Evolutionary conservation across 2,329 filamentous ascomycete species (phyloP).

Genomic region (Pseudocercospora macadamiae): DNA sequence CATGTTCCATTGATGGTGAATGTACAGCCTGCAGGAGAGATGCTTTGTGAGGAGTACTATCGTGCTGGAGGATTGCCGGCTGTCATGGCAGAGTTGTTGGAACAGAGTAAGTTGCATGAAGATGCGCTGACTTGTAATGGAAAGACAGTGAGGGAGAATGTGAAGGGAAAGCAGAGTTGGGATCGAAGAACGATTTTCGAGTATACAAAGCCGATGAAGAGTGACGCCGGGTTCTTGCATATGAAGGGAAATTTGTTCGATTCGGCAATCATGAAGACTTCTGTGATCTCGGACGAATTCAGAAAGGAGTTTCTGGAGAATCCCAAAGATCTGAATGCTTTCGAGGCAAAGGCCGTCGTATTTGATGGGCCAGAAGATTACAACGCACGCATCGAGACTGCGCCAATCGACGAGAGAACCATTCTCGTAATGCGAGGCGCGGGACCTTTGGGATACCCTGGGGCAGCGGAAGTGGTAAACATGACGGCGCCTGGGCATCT

Average conservation of each 20-base stretch:
- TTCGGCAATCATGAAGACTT: conserved; percentile 38
- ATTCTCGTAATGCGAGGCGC: conserved; percentile 38
- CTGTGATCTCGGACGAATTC: conserved; percentile 34
- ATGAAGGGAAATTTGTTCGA: conserved; percentile 37
- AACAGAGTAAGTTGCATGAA: conserved; percentile 51
- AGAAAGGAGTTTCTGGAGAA: conserved; percentile 33
- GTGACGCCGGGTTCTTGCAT: conserved; percentile 53
- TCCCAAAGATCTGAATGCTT: conserved; percentile 32
- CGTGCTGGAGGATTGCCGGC: conserved; percentile 58
- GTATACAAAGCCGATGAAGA: conserved; percentile 51
- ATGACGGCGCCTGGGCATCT: conserved; percentile 37
- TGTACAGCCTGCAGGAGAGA: conserved; percentile 58
- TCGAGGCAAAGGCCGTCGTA: conserved; percentile 34
- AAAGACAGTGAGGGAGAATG: conserved; percentile 49
- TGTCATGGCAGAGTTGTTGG: conserved; percentile 57
- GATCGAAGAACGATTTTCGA: conserved; percentile 53
- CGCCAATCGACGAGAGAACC: conserved; percentile 34
- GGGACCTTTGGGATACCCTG: conserved; percentile 36
- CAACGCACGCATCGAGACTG: conserved; percentile 33
- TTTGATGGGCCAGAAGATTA: conserved; percentile 39
- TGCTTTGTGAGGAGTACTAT: conserved; percentile 58
- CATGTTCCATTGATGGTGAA: conserved; percentile 57
- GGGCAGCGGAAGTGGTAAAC: conserved; percentile 38
- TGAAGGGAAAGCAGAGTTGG: conserved; percentile 52
- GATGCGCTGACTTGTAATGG: conserved; percentile 53